phyloP scores from a whole-genome alignment of 805 yeast species.

The Torulaspora microellipsoides region DNA sequence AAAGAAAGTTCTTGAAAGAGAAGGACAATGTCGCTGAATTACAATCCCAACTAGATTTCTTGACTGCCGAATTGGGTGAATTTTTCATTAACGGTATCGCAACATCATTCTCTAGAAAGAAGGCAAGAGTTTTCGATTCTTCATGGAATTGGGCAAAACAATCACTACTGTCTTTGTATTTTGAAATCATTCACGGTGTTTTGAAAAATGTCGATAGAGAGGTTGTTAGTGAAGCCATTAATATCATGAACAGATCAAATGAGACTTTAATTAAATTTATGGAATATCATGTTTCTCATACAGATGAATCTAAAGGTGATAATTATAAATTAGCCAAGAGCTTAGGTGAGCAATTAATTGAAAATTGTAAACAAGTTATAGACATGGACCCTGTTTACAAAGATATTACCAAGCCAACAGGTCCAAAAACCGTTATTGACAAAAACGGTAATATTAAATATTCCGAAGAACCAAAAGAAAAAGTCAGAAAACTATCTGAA shows the following conservation, averaged over 20 bases:
- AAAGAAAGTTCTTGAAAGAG: conserved; percentile 68
- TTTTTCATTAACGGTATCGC: conserved; percentile 86
- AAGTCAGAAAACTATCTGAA: conserved; percentile 91
- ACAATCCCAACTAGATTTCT: conserved; percentile 86
- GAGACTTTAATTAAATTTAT: conserved; percentile 90
- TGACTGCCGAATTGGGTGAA: conserved; percentile 74
- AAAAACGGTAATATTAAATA: conserved; percentile 82
- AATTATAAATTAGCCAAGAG: conserved; percentile 86
- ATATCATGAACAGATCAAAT: conserved; percentile 95
- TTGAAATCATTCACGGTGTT: conserved; percentile 92
- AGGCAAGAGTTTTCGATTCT: conserved; percentile 94
- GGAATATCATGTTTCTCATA: conserved; percentile 71
- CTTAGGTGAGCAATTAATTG: conserved; percentile 89
- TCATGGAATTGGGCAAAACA: conserved; percentile 99
- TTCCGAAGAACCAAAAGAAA: conserved; percentile 80
- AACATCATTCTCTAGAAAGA: conserved; percentile 84
- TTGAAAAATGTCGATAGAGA: conserved; percentile 89
- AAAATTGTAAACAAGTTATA: conserved; percentile 85
- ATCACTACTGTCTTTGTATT: conserved; percentile 89
- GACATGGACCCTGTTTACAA: conserved; percentile 86
- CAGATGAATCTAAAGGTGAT: conserved; percentile 77
- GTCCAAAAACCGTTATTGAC: conserved; percentile 87
- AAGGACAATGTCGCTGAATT: conserved; percentile 78
- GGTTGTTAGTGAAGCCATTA: conserved; percentile 92
- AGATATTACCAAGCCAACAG: conserved; percentile 91